These are phyloP conservation scores for Cytospora mali DNA, from an alignment of 2,329 filamentous ascomycete species.

Conservation along the genomic window DNA sequence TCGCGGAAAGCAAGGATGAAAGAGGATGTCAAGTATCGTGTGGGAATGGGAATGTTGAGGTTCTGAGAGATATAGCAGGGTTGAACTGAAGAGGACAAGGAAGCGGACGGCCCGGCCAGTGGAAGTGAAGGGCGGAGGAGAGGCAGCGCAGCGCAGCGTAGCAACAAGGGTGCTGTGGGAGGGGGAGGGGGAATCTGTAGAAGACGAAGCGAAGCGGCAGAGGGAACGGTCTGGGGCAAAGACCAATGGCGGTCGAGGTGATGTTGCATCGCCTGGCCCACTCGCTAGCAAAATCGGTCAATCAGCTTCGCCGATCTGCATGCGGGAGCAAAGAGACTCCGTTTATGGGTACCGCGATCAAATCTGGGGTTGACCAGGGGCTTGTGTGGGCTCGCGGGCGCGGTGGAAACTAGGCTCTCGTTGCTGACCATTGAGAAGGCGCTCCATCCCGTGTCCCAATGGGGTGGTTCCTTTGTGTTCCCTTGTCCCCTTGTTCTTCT, in stretches of 20 bases:
- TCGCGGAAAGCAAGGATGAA: conserved; percentile 4
- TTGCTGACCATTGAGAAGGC: background rate
- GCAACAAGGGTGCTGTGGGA: background rate
- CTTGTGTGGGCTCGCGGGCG: conserved; percentile 8
- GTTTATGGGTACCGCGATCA: conserved; percentile 25
- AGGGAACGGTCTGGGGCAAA: conserved; percentile 1
- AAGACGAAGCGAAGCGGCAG: conserved; percentile 9
- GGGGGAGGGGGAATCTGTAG: conserved; percentile 9
- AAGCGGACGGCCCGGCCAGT: background rate
- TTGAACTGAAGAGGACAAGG: conserved; percentile 20
- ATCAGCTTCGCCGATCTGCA: background rate
- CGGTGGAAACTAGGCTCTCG: conserved; percentile 14
- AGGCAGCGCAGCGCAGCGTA: background rate
- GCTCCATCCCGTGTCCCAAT: conserved; percentile 8
- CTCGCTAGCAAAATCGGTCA: conserved; percentile 1
- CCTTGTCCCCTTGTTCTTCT: background rate
- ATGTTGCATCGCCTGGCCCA: background rate
- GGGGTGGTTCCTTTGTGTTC: background rate
- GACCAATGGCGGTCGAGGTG: background rate
- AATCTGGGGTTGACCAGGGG: conserved; percentile 28
- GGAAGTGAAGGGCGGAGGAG: background rate
- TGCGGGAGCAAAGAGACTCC: conserved; percentile 24
- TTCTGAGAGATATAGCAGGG: conserved; percentile 15
- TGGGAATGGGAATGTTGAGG: background rate
- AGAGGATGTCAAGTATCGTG: background rate